Conservation (phyloP, 305 asterid genomes). For the Fraxinus paxiana region DNA sequence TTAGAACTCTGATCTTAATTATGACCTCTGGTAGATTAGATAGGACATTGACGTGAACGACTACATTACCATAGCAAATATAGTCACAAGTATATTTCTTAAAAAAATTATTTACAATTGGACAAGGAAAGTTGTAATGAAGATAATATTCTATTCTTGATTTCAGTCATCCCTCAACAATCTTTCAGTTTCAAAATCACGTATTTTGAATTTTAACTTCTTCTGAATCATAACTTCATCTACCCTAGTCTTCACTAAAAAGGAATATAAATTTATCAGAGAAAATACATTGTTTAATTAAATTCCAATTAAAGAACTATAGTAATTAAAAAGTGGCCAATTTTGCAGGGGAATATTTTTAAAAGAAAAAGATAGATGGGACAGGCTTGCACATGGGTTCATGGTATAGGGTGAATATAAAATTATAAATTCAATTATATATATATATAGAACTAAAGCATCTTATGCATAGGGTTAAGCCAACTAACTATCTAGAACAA, state of each 20-base stretch:
- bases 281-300: not conserved
- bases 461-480: constrained; percentile 29
- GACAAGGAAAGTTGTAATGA: not conserved
- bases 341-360: constrained; percentile 28
- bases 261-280: not conserved
- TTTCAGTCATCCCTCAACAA: not conserved
- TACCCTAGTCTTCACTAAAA: not conserved
- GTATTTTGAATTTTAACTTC: not conserved
- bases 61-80: not conserved
- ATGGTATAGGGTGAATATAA: constrained; percentile 32
- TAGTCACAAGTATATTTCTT: not conserved
- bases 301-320: constrained; percentile 8
- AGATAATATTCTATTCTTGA: not conserved
- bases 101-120: not conserved
- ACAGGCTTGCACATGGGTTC: constrained; percentile 58
- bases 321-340: not conserved
- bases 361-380: constrained; percentile 40
- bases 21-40: not conserved
- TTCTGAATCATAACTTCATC: not conserved
- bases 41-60: not conserved
- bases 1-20: too few relatives aligned
- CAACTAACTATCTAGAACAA: constrained; percentile 35
- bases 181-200: not conserved
- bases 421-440: constrained; percentile 2
- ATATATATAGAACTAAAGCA: constrained; percentile 28